Evolutionary conservation across 257 asterid species (phyloP), one percentile per base, ranked within the genome.

Genomic region (Nicotiana knightiana): DNA sequence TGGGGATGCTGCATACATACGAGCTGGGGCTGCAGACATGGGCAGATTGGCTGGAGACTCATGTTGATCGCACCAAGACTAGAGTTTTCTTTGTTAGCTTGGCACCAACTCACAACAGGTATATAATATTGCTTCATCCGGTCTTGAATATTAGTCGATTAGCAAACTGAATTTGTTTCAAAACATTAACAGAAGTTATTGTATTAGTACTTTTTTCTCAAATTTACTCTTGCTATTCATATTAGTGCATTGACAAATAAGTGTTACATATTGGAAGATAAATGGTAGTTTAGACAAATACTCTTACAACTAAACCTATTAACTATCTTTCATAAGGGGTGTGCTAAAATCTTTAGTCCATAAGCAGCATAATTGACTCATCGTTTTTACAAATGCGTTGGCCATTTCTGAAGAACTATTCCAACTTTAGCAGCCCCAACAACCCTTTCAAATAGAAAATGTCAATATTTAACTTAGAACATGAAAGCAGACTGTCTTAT

Each of bases 1-100:
- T 88, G 3, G 89, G 88, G 70, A 87, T 85, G 91, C 53, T 85
- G 9, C 92, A 84, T 0, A 86, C 83, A 12, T 92, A 86, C 58
- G 93, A 94, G 81, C 85, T 93, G 83, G 90, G 92, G 46, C 81
- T 94, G 28, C 88, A 59, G 46, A 89, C 92, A 15, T 94, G 98
- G 98, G 84, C 96, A 0, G 86, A 90, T 15, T 93, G 96, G 95
- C n/a, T 93, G 67, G 90, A 87, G 58, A 13, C 81, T 85, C 88
- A 93, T 59, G 86, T 93, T 21, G 87, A 93, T 55, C 89, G 87
- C 51, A 83, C 85, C 18, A 92, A 85, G 66, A 91, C 94, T 21
- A 83, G 78, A 30, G 58, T 91, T 58, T 91, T 89, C 86, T 93
- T 91, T 80, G 93, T 91, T 88, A 84, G 93, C 81, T 67, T 82